Percentiles rank a stretch among this genome's conserved stretches.
phyloP scores from a whole-genome alignment of 2,329 filamentous ascomycete genomes.

The Clarireedia sp. region DNA sequence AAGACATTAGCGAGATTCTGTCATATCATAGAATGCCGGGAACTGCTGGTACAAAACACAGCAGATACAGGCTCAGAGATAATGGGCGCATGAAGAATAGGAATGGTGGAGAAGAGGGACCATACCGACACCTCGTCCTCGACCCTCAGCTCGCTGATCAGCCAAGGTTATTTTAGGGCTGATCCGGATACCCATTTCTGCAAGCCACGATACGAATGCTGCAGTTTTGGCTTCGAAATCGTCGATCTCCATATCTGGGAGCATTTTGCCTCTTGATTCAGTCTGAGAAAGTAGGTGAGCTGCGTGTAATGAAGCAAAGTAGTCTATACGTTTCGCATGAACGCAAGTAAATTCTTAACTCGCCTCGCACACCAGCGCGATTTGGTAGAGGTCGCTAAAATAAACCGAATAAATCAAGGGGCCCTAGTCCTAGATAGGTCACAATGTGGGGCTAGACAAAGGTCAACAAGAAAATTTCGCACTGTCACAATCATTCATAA shows the following conservation, averaged over 20 bases:
- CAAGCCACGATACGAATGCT: slow-evolving; percentile 51
- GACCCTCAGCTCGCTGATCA: slow-evolving; percentile 47
- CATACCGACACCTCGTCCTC: slow-evolving; percentile 54
- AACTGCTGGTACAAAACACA: no score
- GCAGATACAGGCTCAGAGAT: no score
- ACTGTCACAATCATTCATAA: background rate
- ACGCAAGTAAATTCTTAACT: slow-evolving; percentile 8
- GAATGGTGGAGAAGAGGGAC: background rate
- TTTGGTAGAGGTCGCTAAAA: slow-evolving; percentile 6
- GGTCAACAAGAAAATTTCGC: slow-evolving; percentile 10
- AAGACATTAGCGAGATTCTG: slow-evolving; percentile 12
- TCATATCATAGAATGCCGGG: background rate
- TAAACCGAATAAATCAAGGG: slow-evolving; percentile 9
- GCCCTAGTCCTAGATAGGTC: background rate
- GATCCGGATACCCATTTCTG: slow-evolving; percentile 42
- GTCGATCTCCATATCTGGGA: slow-evolving; percentile 23
- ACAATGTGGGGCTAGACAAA: slow-evolving; percentile 1
- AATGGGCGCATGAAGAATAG: background rate
- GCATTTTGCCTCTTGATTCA: background rate
- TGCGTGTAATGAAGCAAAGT: slow-evolving; percentile 4
- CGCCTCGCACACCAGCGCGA: background rate
- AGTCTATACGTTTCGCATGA: background rate
- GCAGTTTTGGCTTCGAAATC: slow-evolving; percentile 39
- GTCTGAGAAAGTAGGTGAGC: background rate
- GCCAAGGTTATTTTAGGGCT: slow-evolving; percentile 49